A percentile compares a stretch with the other conserved stretches of the same genome.
Evolutionary conservation across 2,329 filamentous ascomycete genomes (phyloP).

Genomic region (Phialocephala subalpina): DNA sequence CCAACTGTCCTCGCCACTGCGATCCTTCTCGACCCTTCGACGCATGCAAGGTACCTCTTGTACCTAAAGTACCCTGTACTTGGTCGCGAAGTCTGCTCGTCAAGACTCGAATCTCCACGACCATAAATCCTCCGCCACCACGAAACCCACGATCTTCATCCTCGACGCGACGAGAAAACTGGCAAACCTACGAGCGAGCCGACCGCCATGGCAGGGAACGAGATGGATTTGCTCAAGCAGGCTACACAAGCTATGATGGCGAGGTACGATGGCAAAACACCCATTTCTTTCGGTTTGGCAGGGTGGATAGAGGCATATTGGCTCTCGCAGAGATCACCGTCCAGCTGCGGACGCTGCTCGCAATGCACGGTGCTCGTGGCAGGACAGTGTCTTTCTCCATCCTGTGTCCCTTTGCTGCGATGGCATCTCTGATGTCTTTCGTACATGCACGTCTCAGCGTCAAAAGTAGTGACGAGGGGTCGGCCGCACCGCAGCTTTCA

Average conservation of each 20-base stretch:
- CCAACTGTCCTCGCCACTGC: slow-evolving; percentile 7
- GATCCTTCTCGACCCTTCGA: slow-evolving; percentile 11
- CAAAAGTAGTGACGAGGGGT: slow-evolving; percentile 41
- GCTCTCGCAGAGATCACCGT: neutral
- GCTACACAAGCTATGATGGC: slow-evolving; percentile 46
- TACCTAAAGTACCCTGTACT: slow-evolving; percentile 10
- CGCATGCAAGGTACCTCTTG: slow-evolving; percentile 13
- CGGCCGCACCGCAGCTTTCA: slow-evolving; percentile 18
- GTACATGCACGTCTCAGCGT: slow-evolving; percentile 30
- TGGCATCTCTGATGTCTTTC: slow-evolving; percentile 12
- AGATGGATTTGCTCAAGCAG: slow-evolving; percentile 45
- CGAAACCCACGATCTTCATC: slow-evolving; percentile 8
- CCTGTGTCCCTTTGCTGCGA: neutral
- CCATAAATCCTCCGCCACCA: slow-evolving; percentile 8
- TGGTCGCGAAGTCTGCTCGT: slow-evolving; percentile 11
- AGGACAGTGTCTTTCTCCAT: neutral
- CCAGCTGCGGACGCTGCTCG: neutral
- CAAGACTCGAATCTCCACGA: slow-evolving; percentile 18
- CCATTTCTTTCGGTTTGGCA: slow-evolving; percentile 16
- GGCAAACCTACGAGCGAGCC: slow-evolving; percentile 24
- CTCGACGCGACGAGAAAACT: slow-evolving; percentile 18
- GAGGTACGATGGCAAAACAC: slow-evolving; percentile 42
- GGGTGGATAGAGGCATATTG: slow-evolving; percentile 7
- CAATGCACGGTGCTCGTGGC: slow-evolving; percentile 1
- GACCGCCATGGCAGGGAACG: slow-evolving; percentile 40